Conservation (phyloP, 805 yeast genomes). For the Scheffersomyces stipitis region DNA sequence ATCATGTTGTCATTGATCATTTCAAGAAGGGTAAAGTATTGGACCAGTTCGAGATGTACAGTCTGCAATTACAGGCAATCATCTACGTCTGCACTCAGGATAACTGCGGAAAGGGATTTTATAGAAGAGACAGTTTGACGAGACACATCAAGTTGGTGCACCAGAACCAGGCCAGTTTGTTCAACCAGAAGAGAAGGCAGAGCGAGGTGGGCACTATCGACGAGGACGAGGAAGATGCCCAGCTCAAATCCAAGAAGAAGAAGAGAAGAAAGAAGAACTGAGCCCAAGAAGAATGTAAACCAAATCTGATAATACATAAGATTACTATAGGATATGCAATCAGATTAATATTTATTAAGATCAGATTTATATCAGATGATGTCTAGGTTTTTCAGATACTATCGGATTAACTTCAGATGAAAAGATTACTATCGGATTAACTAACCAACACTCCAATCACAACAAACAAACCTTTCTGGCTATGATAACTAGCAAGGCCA, state of each 20-base stretch:
- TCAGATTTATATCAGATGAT: too few relatives aligned
- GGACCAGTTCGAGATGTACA: constrained; percentile 5
- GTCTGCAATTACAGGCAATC: constrained; percentile 2
- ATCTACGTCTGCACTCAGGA: constrained; percentile 10
- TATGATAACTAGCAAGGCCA: too few relatives aligned
- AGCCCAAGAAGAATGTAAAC: too few relatives aligned
- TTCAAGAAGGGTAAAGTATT: constrained; percentile 17
- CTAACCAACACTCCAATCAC: too few relatives aligned
- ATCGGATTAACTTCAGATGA: too few relatives aligned
- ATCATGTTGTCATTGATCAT: constrained; percentile 27
- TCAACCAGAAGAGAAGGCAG: constrained; percentile 4
- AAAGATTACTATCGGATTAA: too few relatives aligned
- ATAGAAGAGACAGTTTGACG: constrained; percentile 14
- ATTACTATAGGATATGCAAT: too few relatives aligned
- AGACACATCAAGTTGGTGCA: constrained; percentile 14
- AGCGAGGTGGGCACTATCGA: not conserved
- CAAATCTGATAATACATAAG: too few relatives aligned
- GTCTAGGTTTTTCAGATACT: too few relatives aligned
- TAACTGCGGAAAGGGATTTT: constrained; percentile 12
- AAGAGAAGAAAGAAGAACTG: not conserved
- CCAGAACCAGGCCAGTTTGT: constrained; percentile 5
- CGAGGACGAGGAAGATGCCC: not conserved
- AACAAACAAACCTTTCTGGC: too few relatives aligned
- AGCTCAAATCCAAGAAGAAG: not conserved
- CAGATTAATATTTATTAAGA: too few relatives aligned